Percentiles rank a stretch among this genome's conserved stretches.
These are phyloP conservation scores for Coemansia sp. DNA, from an alignment of 192 early-diverging fungal species.

Conservation along the genomic window DNA sequence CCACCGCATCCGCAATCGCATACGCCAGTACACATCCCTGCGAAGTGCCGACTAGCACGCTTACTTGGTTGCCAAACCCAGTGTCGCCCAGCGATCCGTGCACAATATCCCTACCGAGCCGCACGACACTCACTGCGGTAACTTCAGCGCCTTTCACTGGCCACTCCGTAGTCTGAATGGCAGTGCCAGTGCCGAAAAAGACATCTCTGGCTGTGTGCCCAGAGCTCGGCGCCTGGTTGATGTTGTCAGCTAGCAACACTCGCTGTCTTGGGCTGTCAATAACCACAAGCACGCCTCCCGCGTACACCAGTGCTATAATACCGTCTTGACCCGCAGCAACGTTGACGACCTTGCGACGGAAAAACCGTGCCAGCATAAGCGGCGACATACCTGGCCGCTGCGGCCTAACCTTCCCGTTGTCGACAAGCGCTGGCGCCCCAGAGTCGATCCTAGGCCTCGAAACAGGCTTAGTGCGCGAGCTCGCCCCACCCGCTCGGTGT, in stretches of 20 bases:
- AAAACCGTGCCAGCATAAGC: constrained; percentile 45
- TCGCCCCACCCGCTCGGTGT: background rate
- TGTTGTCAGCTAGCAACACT: constrained; percentile 38
- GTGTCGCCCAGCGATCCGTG: background rate
- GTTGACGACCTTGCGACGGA: constrained; percentile 9
- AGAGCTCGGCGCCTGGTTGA: constrained; percentile 26
- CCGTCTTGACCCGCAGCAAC: constrained; percentile 24
- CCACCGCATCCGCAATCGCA: background rate
- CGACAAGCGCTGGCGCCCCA: background rate
- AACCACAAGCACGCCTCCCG: constrained; percentile 34
- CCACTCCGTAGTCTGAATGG: background rate
- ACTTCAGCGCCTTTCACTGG: background rate
- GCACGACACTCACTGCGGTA: background rate
- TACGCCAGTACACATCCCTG: constrained; percentile 28
- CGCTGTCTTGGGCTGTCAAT: constrained; percentile 34
- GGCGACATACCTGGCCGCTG: constrained; percentile 20
- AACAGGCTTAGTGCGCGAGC: background rate
- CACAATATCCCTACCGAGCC: constrained; percentile 2
- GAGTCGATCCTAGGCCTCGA: constrained; percentile 5
- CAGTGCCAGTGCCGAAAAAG: constrained; percentile 10
- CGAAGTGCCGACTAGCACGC: constrained; percentile 31
- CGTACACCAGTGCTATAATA: constrained; percentile 23
- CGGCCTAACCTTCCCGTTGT: background rate
- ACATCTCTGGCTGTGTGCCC: constrained; percentile 6
- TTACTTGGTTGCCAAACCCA: background rate